phyloP scores from a whole-genome alignment of 164 flowering plant species.

The Tetrastigma voinierianum region DNA sequence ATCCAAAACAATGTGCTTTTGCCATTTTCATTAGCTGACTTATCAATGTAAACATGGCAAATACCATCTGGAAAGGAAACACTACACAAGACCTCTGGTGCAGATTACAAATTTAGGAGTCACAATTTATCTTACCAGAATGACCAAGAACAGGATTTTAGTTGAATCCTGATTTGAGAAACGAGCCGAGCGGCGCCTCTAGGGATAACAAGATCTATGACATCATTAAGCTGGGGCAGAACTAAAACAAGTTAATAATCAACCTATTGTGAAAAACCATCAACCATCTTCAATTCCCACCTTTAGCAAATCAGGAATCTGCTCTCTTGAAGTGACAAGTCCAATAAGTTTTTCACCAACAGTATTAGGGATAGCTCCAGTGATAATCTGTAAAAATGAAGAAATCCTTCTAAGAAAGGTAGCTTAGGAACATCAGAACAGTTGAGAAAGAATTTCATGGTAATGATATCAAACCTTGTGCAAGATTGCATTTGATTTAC shows the following conservation, averaged over 20 bases:
- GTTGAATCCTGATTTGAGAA: slow-evolving; percentile 78
- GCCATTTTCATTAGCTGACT: slow-evolving; percentile 40
- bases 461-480: slow-evolving; percentile 57
- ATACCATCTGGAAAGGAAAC: slow-evolving; percentile 31
- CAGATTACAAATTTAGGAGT: background rate
- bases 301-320: slow-evolving; percentile 87
- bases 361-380: slow-evolving; percentile 61
- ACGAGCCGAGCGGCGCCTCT: slow-evolving; percentile 92
- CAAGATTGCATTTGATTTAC: slow-evolving; percentile 65
- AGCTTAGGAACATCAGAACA: background rate
- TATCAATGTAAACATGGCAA: slow-evolving; percentile 44
- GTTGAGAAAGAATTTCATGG: background rate
- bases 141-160: slow-evolving; percentile 90
- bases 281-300: slow-evolving; percentile 23
- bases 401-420: background rate
- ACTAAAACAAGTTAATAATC: background rate
- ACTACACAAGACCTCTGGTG: background rate
- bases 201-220: slow-evolving; percentile 91
- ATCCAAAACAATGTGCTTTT: slow-evolving; percentile 33
- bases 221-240: slow-evolving; percentile 79
- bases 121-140: slow-evolving; percentile 49
- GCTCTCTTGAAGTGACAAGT: slow-evolving; percentile 86
- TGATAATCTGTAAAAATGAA: slow-evolving; percentile 52
- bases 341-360: slow-evolving; percentile 82
- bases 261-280: slow-evolving; percentile 3